Percentiles rank a stretch among this genome's conserved stretches.
These are phyloP conservation scores for Agrostemma githago DNA, from an alignment of 148 eudicot genomes.

Conservation along the genomic window DNA sequence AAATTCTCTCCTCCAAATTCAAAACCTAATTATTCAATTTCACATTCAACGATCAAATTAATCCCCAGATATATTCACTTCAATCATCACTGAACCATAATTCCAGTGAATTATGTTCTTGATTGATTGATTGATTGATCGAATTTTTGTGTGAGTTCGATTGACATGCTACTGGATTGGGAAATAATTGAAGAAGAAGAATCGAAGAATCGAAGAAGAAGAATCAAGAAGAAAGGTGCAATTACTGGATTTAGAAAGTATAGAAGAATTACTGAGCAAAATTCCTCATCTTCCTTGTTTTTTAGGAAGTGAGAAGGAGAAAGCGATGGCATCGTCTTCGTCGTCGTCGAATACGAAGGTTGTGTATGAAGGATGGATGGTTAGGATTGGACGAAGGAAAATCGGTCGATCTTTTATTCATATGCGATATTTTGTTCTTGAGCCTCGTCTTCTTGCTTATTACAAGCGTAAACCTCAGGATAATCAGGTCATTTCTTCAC, in stretches of 20 bases:
- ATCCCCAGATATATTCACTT: neutral
- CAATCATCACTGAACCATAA: neutral
- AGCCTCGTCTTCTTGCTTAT: conserved; percentile 78
- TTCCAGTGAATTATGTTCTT: neutral
- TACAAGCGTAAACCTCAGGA: conserved; percentile 96
- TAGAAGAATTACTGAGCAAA: conserved; percentile 6
- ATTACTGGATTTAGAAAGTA: conserved; percentile 10
- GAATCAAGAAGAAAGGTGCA: neutral
- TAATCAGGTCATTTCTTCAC: conserved; percentile 66
- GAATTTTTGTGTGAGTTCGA: neutral
- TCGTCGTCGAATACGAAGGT: conserved; percentile 49
- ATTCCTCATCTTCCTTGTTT: conserved; percentile 9
- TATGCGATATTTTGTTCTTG: conserved; percentile 94
- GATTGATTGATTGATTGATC: neutral
- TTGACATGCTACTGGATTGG: conserved; percentile 6
- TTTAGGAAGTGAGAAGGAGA: conserved; percentile 9
- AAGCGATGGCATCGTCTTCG: conserved; percentile 13
- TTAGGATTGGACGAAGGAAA: conserved; percentile 89
- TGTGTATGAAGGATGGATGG: conserved; percentile 99
- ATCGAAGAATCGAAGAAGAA: neutral
- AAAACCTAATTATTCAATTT: neutral
- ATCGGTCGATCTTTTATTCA: conserved; percentile 93
- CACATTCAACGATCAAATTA: neutral
- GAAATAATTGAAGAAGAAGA: neutral
- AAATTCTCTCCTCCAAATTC: neutral